These are phyloP conservation scores for Globisporangium lucens DNA, from an alignment of 352 stramenopile species.

Conservation along the genomic window DNA sequence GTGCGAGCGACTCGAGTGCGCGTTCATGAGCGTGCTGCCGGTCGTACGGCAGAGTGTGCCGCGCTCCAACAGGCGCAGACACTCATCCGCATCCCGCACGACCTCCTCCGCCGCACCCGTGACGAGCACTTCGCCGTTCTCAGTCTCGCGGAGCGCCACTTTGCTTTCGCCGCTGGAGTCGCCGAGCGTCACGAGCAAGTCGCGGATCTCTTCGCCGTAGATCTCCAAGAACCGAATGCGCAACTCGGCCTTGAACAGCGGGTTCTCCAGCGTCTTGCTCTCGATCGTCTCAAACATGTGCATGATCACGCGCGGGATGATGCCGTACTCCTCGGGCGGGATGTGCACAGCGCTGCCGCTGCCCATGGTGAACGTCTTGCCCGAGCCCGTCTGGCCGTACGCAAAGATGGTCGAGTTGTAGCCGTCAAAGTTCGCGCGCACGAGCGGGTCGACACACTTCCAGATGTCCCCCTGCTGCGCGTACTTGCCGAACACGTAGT, in stretches of 20 bases:
- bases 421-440: constrained; percentile 79
- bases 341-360: constrained; percentile 82
- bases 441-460: constrained; percentile 76
- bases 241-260: constrained; percentile 64
- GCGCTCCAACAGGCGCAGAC: constrained; percentile 77
- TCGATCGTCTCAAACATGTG: constrained; percentile 85
- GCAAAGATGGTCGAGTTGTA: constrained; percentile 91
- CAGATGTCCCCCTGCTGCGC: constrained; percentile 85
- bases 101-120: constrained; percentile 72
- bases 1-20: constrained; percentile 88
- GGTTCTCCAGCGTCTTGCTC: constrained; percentile 46
- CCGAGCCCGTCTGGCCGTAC: constrained; percentile 85
- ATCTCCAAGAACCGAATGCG: constrained; percentile 90
- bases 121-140: constrained; percentile 79
- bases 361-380: constrained; percentile 90
- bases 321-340: constrained; percentile 76
- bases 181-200: constrained; percentile 81
- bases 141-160: constrained; percentile 83
- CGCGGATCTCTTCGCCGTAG: constrained; percentile 89
- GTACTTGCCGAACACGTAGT: constrained; percentile 87
- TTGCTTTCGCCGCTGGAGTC: constrained; percentile 59
- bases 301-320: constrained; percentile 83
- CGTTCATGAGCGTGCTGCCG: constrained; percentile 92
- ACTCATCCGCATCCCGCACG: constrained; percentile 68
- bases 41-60: constrained; percentile 83